A percentile compares a stretch with the other conserved stretches of the same genome.
Evolutionary conservation across 2,329 filamentous ascomycete species (phyloP).

Genomic region (Penicillium sp.): DNA sequence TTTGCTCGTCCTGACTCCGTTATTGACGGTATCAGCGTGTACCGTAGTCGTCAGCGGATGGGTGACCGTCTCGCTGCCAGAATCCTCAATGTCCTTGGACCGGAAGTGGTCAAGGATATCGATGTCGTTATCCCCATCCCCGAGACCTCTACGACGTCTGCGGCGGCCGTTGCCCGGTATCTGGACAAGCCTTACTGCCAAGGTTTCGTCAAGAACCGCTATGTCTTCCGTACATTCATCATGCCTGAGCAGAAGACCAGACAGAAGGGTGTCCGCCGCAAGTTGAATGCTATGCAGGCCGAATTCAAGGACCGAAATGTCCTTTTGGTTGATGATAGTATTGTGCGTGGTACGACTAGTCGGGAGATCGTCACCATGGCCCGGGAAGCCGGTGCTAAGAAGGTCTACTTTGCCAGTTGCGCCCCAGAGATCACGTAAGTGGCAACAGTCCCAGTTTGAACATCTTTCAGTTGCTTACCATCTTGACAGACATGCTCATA

Average conservation of each 20-base stretch:
- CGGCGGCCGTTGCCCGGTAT: constrained; percentile 62
- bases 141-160: constrained; percentile 73
- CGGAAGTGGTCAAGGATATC: constrained; percentile 63
- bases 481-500: constrained; percentile 76
- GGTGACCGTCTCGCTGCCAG: constrained; percentile 68
- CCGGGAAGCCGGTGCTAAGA: constrained; percentile 69
- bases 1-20: constrained; percentile 72
- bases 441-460: too few species aligned
- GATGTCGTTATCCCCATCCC: constrained; percentile 74
- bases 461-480: too few species aligned
- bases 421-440: constrained; percentile 74
- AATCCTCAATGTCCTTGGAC: constrained; percentile 58
- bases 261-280: constrained; percentile 78
- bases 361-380: constrained; percentile 76
- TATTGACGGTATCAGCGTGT: constrained; percentile 85
- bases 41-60: constrained; percentile 78
- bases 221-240: constrained; percentile 80
- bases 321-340: constrained; percentile 77
- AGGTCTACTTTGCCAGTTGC: constrained; percentile 74
- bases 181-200: constrained; percentile 71
- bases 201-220: constrained; percentile 82
- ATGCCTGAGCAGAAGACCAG: constrained; percentile 73
- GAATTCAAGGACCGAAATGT: constrained; percentile 77
- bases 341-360: constrained; percentile 77
- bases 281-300: constrained; percentile 74